Evolutionary conservation across 176 grass and related monocot genomes (phyloP).

Genomic region (Secale cereale): DNA sequence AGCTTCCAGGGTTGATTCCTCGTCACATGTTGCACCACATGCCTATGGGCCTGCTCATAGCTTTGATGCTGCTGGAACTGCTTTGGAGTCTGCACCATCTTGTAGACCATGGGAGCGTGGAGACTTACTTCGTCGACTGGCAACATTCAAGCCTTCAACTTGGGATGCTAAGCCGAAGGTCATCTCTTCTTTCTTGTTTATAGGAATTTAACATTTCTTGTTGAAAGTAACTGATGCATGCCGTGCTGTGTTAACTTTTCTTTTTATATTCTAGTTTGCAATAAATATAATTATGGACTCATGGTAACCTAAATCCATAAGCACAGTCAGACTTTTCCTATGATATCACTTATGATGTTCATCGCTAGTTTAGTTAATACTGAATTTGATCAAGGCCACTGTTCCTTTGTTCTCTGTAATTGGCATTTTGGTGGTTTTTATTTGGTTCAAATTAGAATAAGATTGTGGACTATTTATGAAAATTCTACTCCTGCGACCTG

Average conservation of each 20-base stretch:
- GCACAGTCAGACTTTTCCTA: background rate
- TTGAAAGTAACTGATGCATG: background rate
- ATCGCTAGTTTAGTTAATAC: slow-evolving; percentile 16
- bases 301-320: background rate
- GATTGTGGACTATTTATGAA: background rate
- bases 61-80: slow-evolving; percentile 69
- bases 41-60: slow-evolving; percentile 59
- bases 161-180: slow-evolving; percentile 91
- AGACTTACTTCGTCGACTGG: slow-evolving; percentile 80
- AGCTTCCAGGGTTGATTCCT: slow-evolving; percentile 69
- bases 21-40: slow-evolving; percentile 51
- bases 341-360: background rate
- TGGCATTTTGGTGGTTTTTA: background rate
- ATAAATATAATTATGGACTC: background rate
- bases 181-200: slow-evolving; percentile 21
- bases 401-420: background rate
- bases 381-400: background rate
- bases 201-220: background rate
- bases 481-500: background rate
- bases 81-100: slow-evolving; percentile 53
- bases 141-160: slow-evolving; percentile 77
- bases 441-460: background rate
- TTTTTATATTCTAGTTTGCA: slow-evolving; percentile 1
- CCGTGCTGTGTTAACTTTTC: background rate
- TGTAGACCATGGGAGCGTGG: slow-evolving; percentile 94